Base-by-base conservation (phyloP, 495 filamentous ascomycete species). In the Friedmanniomyces simplex region DNA sequence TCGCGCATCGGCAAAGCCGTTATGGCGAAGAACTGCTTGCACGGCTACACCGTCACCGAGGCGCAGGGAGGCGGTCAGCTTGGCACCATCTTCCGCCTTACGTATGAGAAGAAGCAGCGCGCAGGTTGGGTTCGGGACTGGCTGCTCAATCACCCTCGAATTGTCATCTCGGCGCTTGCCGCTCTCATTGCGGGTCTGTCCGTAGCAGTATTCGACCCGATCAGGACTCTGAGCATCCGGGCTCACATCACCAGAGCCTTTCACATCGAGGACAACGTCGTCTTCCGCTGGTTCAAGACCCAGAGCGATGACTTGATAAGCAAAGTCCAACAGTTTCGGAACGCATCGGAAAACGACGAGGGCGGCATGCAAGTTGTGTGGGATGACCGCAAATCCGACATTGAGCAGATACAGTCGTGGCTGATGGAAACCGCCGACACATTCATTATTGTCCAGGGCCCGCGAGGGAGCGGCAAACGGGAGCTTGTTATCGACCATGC, bases 401-500 rank as follows among this genome's bases (percentile, higher is more conserved):
- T 96, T 59, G 77, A 87, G 22, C 82, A 88, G 62, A 78, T 98
- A 11, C 83, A 83, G 54, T 82, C 81, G n/a, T 94, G 88, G 87
- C 72, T 98, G 4, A 81, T 85, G 53, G 93, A 96, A 64, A 87
- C 86, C 1, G 80, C 81, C 0, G 88, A 91, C 46, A 96, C 91
- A 0, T 97, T 98, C 68, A 93, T 97, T 59, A 85, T 98, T 25
- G 79, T 98, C 12, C 88, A 95, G 66, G 93, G 93, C 0, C 91
- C 93, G 8, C 81, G 88, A 21, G 94, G 93, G 7, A 94, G 89
- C 0, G 94, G 93, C 1, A 96, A 95, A 69, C 83, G 78, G 55
- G 91, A 96, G 61, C 73, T 97, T 0, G 83, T 97, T 5, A 57
- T 96, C 28, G 87, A 95, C 58, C 88, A 90, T 62, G 84, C 88